phyloP scores from a whole-genome alignment of 2,329 filamentous ascomycete species.

The Penicillium corylophilum region DNA sequence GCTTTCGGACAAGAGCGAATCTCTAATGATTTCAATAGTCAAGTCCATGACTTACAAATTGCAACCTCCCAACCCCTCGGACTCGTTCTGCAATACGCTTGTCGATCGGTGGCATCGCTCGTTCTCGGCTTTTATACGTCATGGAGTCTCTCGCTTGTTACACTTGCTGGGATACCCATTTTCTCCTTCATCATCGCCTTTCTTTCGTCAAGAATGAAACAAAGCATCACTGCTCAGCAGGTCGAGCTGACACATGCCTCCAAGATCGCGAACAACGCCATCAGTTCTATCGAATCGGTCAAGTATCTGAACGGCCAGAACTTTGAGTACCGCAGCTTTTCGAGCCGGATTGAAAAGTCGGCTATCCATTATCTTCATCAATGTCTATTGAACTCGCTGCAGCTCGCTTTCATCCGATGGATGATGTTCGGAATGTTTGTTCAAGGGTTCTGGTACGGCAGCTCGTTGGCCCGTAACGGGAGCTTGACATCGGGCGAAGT shows the following conservation, averaged over 20 bases:
- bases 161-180: slow-evolving; percentile 70
- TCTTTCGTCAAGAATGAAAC: slow-evolving; percentile 61
- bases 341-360: slow-evolving; percentile 56
- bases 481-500: slow-evolving; percentile 63
- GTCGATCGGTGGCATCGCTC: slow-evolving; percentile 66
- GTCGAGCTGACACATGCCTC: slow-evolving; percentile 66
- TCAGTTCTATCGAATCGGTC: slow-evolving; percentile 76
- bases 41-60: slow-evolving; percentile 77
- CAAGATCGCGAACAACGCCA: slow-evolving; percentile 67
- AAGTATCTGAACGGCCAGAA: slow-evolving; percentile 79
- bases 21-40: slow-evolving; percentile 51
- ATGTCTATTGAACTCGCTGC: slow-evolving; percentile 66
- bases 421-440: slow-evolving; percentile 79
- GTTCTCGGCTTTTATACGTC: slow-evolving; percentile 73
- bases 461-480: slow-evolving; percentile 63
- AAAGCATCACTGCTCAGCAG: slow-evolving; percentile 69
- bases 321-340: slow-evolving; percentile 68
- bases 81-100: slow-evolving; percentile 61
- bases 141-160: slow-evolving; percentile 80
- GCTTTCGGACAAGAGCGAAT: not conserved
- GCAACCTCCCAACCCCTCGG: slow-evolving; percentile 79
- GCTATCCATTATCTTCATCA: slow-evolving; percentile 66
- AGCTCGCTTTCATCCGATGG: slow-evolving; percentile 71
- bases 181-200: slow-evolving; percentile 61
- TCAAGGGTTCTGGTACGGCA: slow-evolving; percentile 86